Evolutionary conservation across 345 rosid genomes (phyloP).

Genomic region (Hibiscus syriacus): DNA sequence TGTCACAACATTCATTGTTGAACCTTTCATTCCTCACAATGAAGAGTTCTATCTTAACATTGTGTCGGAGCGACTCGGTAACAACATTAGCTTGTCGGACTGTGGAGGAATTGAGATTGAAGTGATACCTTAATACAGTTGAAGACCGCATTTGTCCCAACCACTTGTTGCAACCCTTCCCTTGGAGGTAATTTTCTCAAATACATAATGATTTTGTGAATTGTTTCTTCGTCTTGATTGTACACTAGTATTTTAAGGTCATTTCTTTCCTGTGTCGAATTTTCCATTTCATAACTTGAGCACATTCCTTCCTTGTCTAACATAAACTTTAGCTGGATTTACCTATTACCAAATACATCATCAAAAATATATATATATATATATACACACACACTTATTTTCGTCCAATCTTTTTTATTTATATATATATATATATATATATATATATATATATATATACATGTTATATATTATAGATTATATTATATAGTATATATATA

Average conservation of each 20-base stretch:
- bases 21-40: slow-evolving; percentile 82
- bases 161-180: slow-evolving; percentile 93
- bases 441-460: too few relatives aligned
- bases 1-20: slow-evolving; percentile 85
- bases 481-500: too few relatives aligned
- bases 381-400: too few relatives aligned
- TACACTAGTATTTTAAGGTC: not conserved
- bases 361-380: too few relatives aligned
- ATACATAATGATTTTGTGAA: not conserved
- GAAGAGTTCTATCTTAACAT: slow-evolving; percentile 91
- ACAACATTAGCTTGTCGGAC: slow-evolving; percentile 91
- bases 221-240: not conserved
- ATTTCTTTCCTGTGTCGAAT: not conserved
- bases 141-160: slow-evolving; percentile 68
- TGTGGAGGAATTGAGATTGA: slow-evolving; percentile 96
- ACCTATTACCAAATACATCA: too few relatives aligned
- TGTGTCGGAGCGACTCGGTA: slow-evolving; percentile 80
- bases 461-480: too few relatives aligned
- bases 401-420: too few relatives aligned
- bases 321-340: too few relatives aligned
- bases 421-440: too few relatives aligned
- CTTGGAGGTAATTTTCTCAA: slow-evolving; percentile 57
- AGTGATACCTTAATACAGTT: slow-evolving; percentile 49
- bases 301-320: not conserved
- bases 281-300: slow-evolving; percentile 2